Evolutionary conservation across 164 flowering plant species (phyloP).

Genomic region (Dillenia turbinata): DNA sequence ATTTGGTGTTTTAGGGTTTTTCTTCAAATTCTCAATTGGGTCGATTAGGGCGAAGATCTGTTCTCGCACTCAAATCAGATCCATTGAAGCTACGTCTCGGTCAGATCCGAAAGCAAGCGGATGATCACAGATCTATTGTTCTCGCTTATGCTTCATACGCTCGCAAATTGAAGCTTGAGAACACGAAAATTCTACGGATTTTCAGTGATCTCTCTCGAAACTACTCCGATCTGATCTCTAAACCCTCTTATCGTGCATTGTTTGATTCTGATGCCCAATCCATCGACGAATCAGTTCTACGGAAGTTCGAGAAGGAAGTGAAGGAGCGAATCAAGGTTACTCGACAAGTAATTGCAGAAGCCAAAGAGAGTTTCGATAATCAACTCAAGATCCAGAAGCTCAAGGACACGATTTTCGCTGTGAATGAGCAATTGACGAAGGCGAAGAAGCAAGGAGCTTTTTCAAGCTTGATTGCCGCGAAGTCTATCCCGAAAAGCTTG

Average conservation of each 20-base stretch:
- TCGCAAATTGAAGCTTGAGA: conserved; percentile 51
- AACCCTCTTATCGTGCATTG: conserved; percentile 28
- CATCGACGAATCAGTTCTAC: conserved; percentile 19
- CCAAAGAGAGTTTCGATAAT: conserved; percentile 28
- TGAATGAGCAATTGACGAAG: conserved; percentile 23
- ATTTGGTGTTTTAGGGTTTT: not conserved
- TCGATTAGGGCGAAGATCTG: conserved; percentile 31
- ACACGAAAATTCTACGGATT: conserved; percentile 36
- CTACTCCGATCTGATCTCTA: conserved; percentile 38
- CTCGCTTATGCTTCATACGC: conserved; percentile 49
- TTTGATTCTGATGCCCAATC: conserved; percentile 10
- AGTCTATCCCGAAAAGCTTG: conserved; percentile 31
- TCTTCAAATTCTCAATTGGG: conserved; percentile 9
- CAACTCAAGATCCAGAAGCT: conserved; percentile 28
- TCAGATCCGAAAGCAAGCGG: conserved; percentile 60
- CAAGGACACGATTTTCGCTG: conserved; percentile 25
- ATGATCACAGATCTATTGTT: conserved; percentile 40
- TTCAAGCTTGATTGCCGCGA: conserved; percentile 29
- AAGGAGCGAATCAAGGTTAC: conserved; percentile 23
- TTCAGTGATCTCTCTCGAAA: conserved; percentile 50
- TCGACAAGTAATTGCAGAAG: conserved; percentile 18
- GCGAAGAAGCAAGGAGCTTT: conserved; percentile 28
- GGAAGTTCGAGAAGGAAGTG: conserved; percentile 28
- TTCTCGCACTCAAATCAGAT: conserved; percentile 49
- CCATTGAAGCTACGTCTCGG: conserved; percentile 51